Evolutionary conservation across 1,284 basidiomycete species (phyloP), one percentile per base, ranked within the genome.

Genomic region (Cutaneotrichosporon cyanovorans): DNA sequence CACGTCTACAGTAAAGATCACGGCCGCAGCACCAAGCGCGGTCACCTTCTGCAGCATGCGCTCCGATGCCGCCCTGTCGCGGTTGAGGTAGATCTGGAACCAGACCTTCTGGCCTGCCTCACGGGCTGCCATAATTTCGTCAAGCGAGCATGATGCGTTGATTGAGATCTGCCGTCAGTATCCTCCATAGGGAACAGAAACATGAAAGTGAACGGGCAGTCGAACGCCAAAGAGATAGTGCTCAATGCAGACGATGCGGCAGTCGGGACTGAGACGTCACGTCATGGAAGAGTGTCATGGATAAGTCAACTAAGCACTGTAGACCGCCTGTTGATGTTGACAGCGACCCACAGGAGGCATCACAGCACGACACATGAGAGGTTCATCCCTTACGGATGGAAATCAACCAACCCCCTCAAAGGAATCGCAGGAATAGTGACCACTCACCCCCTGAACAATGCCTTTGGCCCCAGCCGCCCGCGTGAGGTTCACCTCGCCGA

Each of bases 1-100:
- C 0, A 88, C 87, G 69, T 97, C 92, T 2, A 96, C 91, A 0
- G 92, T 96, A 44, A 96, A 76, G 69, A 90, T 90, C 47, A 97
- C 84, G 0, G 87, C 90, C 1, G 71, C 65, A 20, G 67, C 71
- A 11, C 73, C 73, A 2, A 72, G 58, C 36, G 66, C 52, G 25
- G 74, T 73, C 18, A 78, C 73, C 50, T 75, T 73, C 20, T 70
- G 57, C 16, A 80, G 49, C 8, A 86, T 81, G 53, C 80, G 77
- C 58, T 81, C 80, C 2, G 88, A 86, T 21, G 80, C 74, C 5
- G 71, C 63, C 41, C 87, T 78, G 61, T 88, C 78, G 39, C 75
- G 74, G 69, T 90, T 82, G 64, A 93, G 88, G 71, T 95, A 95
- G 25, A 95, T 74, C 63, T 79, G 74, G 74, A 88, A 91, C 72